phyloP scores from a whole-genome alignment of 345 rosid species.

The Cochlearia excelsa region DNA sequence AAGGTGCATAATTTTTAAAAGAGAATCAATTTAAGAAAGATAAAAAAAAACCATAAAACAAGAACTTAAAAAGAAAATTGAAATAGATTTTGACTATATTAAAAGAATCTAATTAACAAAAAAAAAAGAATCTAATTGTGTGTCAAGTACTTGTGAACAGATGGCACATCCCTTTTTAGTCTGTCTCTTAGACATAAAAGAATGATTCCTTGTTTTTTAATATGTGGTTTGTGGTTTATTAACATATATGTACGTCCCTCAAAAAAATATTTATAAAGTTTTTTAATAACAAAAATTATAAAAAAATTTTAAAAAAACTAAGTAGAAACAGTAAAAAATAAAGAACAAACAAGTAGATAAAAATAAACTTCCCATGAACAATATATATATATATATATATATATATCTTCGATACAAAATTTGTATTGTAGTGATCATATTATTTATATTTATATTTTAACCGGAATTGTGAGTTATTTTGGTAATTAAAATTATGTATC shows the following conservation, averaged over 20 bases:
- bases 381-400: too few species aligned
- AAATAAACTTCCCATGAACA: too few species aligned
- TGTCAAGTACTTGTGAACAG: conserved; percentile 14
- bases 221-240: neutral
- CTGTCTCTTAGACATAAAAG: conserved; percentile 15
- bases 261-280: neutral
- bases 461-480: too few species aligned
- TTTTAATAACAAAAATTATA: neutral
- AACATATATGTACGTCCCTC: conserved; percentile 3
- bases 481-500: too few species aligned
- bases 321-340: too few species aligned
- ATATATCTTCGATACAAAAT: too few species aligned
- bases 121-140: conserved; percentile 22
- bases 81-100: conserved; percentile 8
- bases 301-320: too few species aligned
- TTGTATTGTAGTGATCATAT: too few species aligned
- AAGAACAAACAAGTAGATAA: too few species aligned
- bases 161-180: conserved; percentile 15
- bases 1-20: too few species aligned
- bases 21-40: too few species aligned
- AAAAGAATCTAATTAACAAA: conserved; percentile 22
- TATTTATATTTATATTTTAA: too few species aligned
- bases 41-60: neutral
- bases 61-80: neutral
- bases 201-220: conserved; percentile 11